Evolutionary conservation across 2,329 filamentous ascomycete genomes (phyloP).

Genomic region (Corynespora cassiicola): DNA sequence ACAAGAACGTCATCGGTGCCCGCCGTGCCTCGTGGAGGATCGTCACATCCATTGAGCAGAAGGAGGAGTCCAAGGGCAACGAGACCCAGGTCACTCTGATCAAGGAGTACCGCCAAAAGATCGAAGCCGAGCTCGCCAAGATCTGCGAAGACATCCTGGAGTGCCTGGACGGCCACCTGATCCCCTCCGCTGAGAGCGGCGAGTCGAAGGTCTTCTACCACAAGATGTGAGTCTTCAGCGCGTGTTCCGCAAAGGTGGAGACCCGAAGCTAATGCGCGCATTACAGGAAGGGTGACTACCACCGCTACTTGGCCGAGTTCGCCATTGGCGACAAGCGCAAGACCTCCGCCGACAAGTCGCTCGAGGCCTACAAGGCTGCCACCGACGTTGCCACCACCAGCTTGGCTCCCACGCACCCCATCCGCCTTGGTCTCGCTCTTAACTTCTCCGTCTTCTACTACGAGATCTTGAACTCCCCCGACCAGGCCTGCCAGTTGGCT

Average conservation of each 20-base stretch:
- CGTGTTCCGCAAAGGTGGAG: too few relatives aligned
- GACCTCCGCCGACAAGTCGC: constrained; percentile 89
- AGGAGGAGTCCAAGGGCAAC: constrained; percentile 99
- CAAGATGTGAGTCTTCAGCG: constrained; percentile 83
- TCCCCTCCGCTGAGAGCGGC: constrained; percentile 90
- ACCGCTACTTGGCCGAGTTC: constrained; percentile 98
- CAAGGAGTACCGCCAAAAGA: constrained; percentile 99
- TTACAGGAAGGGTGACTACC: constrained; percentile 96
- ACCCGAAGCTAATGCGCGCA: constrained; percentile 28
- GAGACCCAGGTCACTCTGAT: constrained; percentile 87
- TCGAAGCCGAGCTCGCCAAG: constrained; percentile 94
- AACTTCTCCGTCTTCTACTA: constrained; percentile 99
- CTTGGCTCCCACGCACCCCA: constrained; percentile 89
- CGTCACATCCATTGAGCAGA: constrained; percentile 98
- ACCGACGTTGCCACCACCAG: constrained; percentile 90
- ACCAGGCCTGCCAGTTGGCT: constrained; percentile 96
- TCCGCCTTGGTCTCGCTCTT: constrained; percentile 87
- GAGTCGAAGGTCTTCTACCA: constrained; percentile 99
- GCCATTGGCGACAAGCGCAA: constrained; percentile 94
- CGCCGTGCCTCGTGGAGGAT: constrained; percentile 98
- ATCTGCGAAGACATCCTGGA: constrained; percentile 98
- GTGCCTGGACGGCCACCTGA: constrained; percentile 91
- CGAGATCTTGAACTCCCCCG: constrained; percentile 97
- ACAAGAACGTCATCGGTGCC: constrained; percentile 98
- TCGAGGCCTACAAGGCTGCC: constrained; percentile 95